phyloP scores from a whole-genome alignment of 306 rosid species.

The Ormosia semicastrata region DNA sequence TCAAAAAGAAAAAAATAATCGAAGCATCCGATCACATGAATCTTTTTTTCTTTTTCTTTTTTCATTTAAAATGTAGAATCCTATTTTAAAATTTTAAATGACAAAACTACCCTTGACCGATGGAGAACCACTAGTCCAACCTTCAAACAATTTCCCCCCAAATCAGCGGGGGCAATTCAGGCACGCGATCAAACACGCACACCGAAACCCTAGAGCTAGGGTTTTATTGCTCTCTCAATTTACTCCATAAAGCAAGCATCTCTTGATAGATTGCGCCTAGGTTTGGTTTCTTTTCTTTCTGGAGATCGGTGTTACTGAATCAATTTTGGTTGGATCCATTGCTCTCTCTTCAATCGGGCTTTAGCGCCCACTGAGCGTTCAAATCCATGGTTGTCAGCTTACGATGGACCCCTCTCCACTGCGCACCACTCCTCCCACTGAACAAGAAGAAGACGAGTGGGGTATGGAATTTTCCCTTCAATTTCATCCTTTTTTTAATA shows the following conservation, averaged over 20 bases:
- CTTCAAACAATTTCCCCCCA: neutral
- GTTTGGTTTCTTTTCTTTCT: neutral
- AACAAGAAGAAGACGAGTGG: conserved; percentile 79
- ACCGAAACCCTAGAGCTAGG: conserved; percentile 43
- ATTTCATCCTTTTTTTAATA: neutral
- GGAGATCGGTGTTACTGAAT: conserved; percentile 14
- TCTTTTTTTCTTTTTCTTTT: too few relatives aligned
- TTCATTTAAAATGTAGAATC: neutral
- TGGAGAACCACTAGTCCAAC: neutral
- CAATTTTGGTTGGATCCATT: conserved; percentile 5
- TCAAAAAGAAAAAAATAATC: too few relatives aligned
- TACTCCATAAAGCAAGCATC: conserved; percentile 24
- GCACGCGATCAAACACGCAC: neutral
- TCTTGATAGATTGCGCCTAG: neutral
- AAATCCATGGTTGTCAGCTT: conserved; percentile 85
- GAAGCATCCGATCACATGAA: too few relatives aligned
- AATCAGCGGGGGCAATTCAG: conserved; percentile 32
- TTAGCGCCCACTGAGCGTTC: conserved; percentile 57
- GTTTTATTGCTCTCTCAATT: conserved; percentile 33
- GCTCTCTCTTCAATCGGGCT: conserved; percentile 55
- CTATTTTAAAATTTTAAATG: neutral
- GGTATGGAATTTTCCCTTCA: conserved; percentile 46
- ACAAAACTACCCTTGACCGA: conserved; percentile 21
- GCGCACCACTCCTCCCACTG: conserved; percentile 48
- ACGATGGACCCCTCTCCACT: conserved; percentile 74